Percentiles rank a stretch among this genome's conserved stretches.
phyloP scores from a whole-genome alignment of 305 asterid genomes.

The Salvia sclarea region DNA sequence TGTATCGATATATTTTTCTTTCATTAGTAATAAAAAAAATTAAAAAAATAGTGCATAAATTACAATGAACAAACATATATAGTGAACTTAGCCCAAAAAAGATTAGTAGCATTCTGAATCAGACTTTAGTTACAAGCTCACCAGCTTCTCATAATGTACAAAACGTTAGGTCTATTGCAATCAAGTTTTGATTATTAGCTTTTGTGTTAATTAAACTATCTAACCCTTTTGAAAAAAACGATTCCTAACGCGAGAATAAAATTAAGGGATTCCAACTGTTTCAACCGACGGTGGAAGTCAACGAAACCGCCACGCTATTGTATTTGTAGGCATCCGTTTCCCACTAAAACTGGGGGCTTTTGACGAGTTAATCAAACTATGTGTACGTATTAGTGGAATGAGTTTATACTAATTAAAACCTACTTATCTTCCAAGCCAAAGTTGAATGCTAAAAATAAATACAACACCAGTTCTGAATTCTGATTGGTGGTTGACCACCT shows the following conservation, averaged over 20 bases:
- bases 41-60: no score
- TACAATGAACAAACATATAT: no score
- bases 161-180: neutral
- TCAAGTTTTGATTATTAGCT: neutral
- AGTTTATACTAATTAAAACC: no score
- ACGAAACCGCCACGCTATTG: slow-evolving; percentile 26
- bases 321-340: slow-evolving; percentile 17
- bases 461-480: neutral
- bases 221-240: neutral
- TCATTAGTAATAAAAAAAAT: no score
- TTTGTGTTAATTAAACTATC: neutral
- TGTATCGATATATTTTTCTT: no score
- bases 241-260: neutral
- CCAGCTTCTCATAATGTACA: neutral
- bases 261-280: slow-evolving; percentile 18
- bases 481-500: neutral
- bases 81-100: neutral
- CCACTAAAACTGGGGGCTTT: slow-evolving; percentile 27
- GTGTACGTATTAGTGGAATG: neutral
- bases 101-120: no score
- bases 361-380: slow-evolving; percentile 25
- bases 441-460: no score
- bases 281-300: slow-evolving; percentile 33
- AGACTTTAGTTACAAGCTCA: neutral
- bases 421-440: no score